Evolutionary conservation across 1,284 basidiomycete species (phyloP).

Genomic region (Malassezia nana): DNA sequence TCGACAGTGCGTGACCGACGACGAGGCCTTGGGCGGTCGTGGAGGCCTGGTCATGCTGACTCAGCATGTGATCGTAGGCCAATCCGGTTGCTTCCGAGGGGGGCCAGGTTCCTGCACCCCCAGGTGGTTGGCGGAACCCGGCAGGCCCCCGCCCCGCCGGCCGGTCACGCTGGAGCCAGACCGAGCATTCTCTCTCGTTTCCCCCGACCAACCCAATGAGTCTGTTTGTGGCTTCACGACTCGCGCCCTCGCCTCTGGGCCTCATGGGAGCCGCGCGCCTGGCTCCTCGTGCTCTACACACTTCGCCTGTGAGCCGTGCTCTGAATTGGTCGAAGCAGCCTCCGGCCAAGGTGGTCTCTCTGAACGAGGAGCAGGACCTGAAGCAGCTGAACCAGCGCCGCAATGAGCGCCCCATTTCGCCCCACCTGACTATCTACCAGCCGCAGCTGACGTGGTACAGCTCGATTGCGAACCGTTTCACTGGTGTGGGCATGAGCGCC

Average conservation of each 20-base stretch:
- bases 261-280: constrained; percentile 6
- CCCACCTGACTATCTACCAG: constrained; percentile 93
- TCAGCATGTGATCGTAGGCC: constrained; percentile 1
- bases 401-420: constrained; percentile 70
- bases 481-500: constrained; percentile 61
- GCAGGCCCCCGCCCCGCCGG: neutral
- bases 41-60: constrained; percentile 6
- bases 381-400: constrained; percentile 78
- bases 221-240: constrained; percentile 14
- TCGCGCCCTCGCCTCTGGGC: constrained; percentile 10
- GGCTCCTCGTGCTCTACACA: constrained; percentile 5
- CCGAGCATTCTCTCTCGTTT: neutral
- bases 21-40: neutral
- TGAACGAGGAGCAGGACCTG: constrained; percentile 54
- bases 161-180: neutral
- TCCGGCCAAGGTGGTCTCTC: constrained; percentile 16
- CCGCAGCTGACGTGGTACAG: constrained; percentile 77
- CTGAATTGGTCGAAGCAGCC: constrained; percentile 7
- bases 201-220: constrained; percentile 10
- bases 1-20: neutral
- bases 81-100: constrained; percentile 15
- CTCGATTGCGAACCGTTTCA: constrained; percentile 75
- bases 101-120: neutral
- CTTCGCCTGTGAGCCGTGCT: constrained; percentile 1
- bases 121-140: constrained; percentile 11